These are phyloP conservation scores for Myotisia sp. DNA, from an alignment of 2,329 filamentous ascomycete genomes.

Conservation along the genomic window DNA sequence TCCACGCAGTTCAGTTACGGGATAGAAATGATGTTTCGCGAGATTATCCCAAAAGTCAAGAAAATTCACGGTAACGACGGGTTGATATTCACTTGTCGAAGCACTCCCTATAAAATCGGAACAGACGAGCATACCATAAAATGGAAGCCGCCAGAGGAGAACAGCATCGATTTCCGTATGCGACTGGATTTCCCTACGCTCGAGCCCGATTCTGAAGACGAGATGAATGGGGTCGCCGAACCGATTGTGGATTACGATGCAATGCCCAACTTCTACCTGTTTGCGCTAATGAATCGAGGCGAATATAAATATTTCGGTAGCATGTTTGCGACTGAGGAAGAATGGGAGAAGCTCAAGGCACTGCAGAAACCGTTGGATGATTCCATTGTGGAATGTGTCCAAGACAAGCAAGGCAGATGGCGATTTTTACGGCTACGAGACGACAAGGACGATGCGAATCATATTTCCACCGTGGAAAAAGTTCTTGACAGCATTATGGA, in stretches of 20 bases:
- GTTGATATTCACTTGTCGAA: constrained; percentile 91
- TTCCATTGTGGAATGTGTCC: constrained; percentile 77
- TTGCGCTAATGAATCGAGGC: constrained; percentile 51
- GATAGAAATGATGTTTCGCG: constrained; percentile 79
- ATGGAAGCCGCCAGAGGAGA: constrained; percentile 93
- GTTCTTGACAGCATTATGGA: constrained; percentile 85
- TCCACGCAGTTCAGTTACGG: constrained; percentile 79
- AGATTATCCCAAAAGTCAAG: constrained; percentile 66
- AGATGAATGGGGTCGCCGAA: constrained; percentile 48
- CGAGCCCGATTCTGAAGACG: constrained; percentile 54
- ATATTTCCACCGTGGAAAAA: constrained; percentile 67
- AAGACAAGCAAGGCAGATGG: constrained; percentile 64
- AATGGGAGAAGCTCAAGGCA: constrained; percentile 72
- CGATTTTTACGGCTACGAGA: constrained; percentile 79
- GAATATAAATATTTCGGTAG: constrained; percentile 52
- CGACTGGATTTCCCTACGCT: constrained; percentile 59
- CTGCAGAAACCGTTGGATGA: constrained; percentile 66
- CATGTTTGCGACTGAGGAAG: constrained; percentile 55
- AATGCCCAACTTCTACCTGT: constrained; percentile 58
- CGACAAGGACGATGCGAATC: constrained; percentile 84
- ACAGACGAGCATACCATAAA: constrained; percentile 91
- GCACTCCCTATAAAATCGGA: constrained; percentile 71
- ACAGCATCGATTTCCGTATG: constrained; percentile 84
- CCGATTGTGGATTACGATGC: constrained; percentile 66
- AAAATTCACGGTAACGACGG: constrained; percentile 78